Base-by-base conservation (phyloP, 352 stramenopile genomes). In the Phytophthora meadii region DNA sequence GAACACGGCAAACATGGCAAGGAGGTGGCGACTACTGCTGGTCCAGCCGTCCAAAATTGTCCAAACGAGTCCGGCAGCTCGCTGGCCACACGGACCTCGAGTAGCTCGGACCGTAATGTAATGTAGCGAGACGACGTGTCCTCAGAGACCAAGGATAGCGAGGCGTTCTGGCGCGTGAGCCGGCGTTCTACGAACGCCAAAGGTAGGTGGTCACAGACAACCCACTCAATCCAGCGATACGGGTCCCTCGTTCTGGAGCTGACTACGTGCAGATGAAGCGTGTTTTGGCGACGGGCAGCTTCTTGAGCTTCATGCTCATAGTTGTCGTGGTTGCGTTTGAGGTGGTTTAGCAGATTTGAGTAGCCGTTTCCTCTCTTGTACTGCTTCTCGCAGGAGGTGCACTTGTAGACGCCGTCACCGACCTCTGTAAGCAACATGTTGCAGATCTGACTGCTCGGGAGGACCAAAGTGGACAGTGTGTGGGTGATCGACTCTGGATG, bases 381-480 rank as follows among this genome's bases (percentile, higher is more conserved):
- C 36, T 41, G 11, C 12, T 41, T 41, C 12, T 3, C 36, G 19
- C 19, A 41, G 3, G 36, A 14, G 36, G 36, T 19, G 15, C 36
- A 41, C 12, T 19, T 5, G 15, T 9, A 41, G 4, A 17, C 6
- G 36, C 12, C 11, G 12, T 19, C 7, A 5, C 12, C 10, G 14
- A 40, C 9, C 1, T 41, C 36, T 1, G 10, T 41, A 12, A 41
- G 3, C 4, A 41, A 12, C 15, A 41, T 19, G 19, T 41, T 5
- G 12, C 37, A 60, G n/a, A 63, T 45, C 17, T 63, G 64, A 15
- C 32, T 54, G 56, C 19, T 61, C 17, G 27, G 56, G 36, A 62
- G 47, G 14, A 60, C 56, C 64, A 68, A 64, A 15, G 40, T 19
- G n/a, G 32, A 47, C 44, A 41, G 30, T 5, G 19, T 19, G 19